phyloP scores from a whole-genome alignment of 2,329 filamentous ascomycete species.

The Pestalotiopsis sp. region DNA sequence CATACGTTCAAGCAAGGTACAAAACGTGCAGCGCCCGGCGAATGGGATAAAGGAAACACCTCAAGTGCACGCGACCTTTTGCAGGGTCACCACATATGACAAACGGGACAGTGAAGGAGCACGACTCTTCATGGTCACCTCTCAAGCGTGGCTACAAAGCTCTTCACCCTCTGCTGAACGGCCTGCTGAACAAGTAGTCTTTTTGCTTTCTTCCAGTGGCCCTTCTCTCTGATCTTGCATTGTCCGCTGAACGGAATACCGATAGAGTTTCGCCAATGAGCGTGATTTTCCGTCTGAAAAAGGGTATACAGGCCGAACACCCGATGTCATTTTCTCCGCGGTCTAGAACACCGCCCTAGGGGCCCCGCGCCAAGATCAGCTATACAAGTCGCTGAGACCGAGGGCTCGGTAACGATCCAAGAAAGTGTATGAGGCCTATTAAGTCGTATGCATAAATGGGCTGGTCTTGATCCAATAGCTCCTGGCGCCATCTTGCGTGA shows the following conservation, averaged over 20 bases:
- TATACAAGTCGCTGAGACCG: not conserved
- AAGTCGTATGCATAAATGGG: not conserved
- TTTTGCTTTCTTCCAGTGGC: not conserved
- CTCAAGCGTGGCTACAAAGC: too few species aligned
- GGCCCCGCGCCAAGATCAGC: not conserved
- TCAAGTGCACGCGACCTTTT: too few species aligned
- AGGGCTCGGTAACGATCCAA: not conserved
- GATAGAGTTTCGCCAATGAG: not conserved
- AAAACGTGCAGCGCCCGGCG: not conserved
- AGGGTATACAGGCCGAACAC: not conserved
- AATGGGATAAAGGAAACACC: too few species aligned
- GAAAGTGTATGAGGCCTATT: too few species aligned
- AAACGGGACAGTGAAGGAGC: too few species aligned
- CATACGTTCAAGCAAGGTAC: not conserved
- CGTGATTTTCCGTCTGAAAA: not conserved
- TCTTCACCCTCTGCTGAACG: too few species aligned
- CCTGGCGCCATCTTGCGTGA: constrained; percentile 10
- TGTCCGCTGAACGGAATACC: not conserved
- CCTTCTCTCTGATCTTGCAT: not conserved
- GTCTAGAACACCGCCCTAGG: not conserved
- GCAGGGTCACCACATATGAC: too few species aligned
- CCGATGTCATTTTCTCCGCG: not conserved
- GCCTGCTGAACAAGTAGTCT: too few species aligned
- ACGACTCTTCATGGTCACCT: too few species aligned
- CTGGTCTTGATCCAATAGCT: not conserved